Base-by-base conservation (phyloP, 495 filamentous ascomycete genomes). In the Tetracladium setigerum region DNA sequence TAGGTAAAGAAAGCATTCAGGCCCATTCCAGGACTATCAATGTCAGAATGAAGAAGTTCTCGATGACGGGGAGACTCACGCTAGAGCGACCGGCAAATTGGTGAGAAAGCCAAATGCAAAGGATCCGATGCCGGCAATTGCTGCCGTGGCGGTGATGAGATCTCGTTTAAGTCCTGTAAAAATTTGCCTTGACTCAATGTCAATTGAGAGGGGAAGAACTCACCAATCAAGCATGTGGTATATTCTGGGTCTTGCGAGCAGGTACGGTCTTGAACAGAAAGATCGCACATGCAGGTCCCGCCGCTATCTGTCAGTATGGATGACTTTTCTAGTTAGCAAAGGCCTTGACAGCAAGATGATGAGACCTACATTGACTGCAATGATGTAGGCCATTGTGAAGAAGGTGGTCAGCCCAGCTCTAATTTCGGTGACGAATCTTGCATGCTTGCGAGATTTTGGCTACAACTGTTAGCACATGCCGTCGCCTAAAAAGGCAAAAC, bases 1-100 rank as follows among this genome's bases (percentile, higher is more conserved):
- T 84, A 91, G n/a, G 86, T 81, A 53, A 91, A 90, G 57, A 89
- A 91, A 2, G 86, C 86, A 55, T 91, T 91, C 36, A 87, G 63
- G 16, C 83, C 83, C 86, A 90, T 89, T 12, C 86, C 86, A 15
- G 87, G 86, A 43, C 74, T 77, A 46, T 9, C n/a, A 17, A 33
- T 47, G 49, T 69, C 38, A 67, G 59, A 41, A 38, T 38, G n/a
- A 2, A n/a, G n/a, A n/a, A n/a, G n/a, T n/a, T n/a, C 1, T 12
- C 4, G 10, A 27, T 38, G 10, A 17, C n/a, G 27, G 31, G 19
- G 33, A 75, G 52, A 82, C 85, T 50, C 70, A 84, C 58, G 73
- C 78, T 9, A 77, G 56, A 17, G 68, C 65, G 13, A 76, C 71
- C 0, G 73, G 74, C 13, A 78, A 62, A 38, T 78, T 78, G n/a